phyloP scores from a whole-genome alignment of 2,329 filamentous ascomycete genomes.

The Fulvia fulva region DNA sequence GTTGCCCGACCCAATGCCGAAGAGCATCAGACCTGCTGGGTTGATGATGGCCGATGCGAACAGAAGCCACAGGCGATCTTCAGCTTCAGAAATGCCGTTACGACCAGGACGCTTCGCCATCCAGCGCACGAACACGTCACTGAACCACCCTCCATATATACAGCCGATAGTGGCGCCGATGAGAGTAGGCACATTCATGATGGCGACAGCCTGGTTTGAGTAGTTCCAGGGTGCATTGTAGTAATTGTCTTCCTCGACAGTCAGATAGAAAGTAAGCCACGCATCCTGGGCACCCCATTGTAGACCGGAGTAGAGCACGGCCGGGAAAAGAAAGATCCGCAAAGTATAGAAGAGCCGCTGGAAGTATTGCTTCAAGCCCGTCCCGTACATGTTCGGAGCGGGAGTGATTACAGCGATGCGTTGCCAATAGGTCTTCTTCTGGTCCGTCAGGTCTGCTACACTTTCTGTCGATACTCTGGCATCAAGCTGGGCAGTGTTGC shows the following conservation, averaged over 20 bases:
- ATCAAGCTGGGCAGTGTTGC: neutral
- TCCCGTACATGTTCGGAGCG: constrained; percentile 51
- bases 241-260: constrained; percentile 56
- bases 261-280: constrained; percentile 58
- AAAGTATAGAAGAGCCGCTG: constrained; percentile 53
- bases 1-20: constrained; percentile 50
- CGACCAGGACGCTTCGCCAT: constrained; percentile 48
- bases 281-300: constrained; percentile 60
- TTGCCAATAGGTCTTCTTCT: constrained; percentile 51
- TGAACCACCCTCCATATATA: constrained; percentile 55
- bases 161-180: constrained; percentile 55
- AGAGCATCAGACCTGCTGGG: constrained; percentile 51
- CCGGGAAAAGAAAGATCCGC: constrained; percentile 56
- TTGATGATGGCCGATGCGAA: constrained; percentile 49
- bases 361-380: constrained; percentile 53
- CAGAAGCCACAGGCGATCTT: constrained; percentile 52
- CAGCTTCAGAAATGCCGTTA: constrained; percentile 53
- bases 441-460: constrained; percentile 8
- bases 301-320: constrained; percentile 54
- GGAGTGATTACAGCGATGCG: constrained; percentile 55
- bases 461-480: constrained; percentile 8
- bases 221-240: constrained; percentile 54
- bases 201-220: constrained; percentile 49
- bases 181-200: constrained; percentile 56
- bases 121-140: constrained; percentile 54